These are phyloP conservation scores for Diutina neorugosa DNA, from an alignment of 1,139 yeast genomes.

Conservation along the genomic window DNA sequence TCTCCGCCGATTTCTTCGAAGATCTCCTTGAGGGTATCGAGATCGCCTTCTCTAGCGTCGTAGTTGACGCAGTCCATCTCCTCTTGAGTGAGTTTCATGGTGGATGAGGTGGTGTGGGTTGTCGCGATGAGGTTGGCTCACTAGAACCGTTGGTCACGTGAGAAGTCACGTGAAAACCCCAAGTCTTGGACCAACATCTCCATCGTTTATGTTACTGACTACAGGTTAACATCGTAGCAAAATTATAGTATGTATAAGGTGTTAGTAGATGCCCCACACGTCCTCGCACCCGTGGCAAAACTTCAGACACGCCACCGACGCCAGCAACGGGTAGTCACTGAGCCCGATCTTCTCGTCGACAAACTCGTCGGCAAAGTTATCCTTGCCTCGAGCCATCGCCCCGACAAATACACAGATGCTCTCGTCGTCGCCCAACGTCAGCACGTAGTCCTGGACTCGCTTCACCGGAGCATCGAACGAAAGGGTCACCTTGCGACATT, in stretches of 20 bases:
- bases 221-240: no score
- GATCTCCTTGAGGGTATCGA: conserved; percentile 57
- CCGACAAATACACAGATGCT: conserved; percentile 97
- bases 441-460: conserved; percentile 81
- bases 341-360: conserved; percentile 95
- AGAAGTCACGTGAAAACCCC: background rate
- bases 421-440: conserved; percentile 72
- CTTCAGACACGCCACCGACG: conserved; percentile 96
- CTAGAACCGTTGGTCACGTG: background rate
- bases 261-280: conserved; percentile 64
- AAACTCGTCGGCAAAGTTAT: conserved; percentile 90
- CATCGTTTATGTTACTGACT: no score
- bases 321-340: conserved; percentile 89
- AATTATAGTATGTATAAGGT: background rate
- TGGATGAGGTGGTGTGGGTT: background rate
- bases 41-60: conserved; percentile 81
- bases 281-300: conserved; percentile 98
- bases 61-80: conserved; percentile 72
- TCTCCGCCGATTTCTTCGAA: conserved; percentile 50
- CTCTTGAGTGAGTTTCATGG: conserved; percentile 35
- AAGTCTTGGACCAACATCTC: no score
- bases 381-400: conserved; percentile 98
- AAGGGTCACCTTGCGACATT: conserved; percentile 85
- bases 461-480: conserved; percentile 89
- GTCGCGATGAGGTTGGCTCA: background rate